Evolutionary conservation across 2,329 filamentous ascomycete genomes (phyloP), one percentile per base, ranked within the genome.

Genomic region (Helotiales sp.): DNA sequence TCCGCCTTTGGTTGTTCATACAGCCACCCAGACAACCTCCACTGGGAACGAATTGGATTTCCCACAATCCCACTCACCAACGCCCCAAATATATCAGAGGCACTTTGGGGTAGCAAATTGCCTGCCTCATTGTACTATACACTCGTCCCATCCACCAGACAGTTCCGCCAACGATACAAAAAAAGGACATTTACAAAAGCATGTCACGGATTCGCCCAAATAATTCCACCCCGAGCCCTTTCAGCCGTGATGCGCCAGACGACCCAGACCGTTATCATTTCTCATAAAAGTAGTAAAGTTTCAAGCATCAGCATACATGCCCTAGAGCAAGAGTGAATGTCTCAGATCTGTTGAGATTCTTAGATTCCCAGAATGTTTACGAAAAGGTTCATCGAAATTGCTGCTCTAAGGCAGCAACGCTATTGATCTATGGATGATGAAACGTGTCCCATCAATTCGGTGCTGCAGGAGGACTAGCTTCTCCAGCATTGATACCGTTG

Each of bases 401-500:
- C 24, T 44, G 22, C 4, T 25, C n/a, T 9, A 44, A 44, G 9
- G 22, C 10, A 44, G 19, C 19, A 15, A 24, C 24, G 27, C 22
- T 24, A 44, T 24, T 25, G 27, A 44, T 44, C 40, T 44, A 25
- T 27, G 10, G 9, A 10, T 25, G 22, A 44, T 25, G 27, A 44
- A 15, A 13, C 12, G 12, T 13, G 19, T 44, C 22, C 40, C 17
- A 8, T 7, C 24, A 5, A 27, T 24, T 44, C 6, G n/a, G 6
- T 6, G 40, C 27, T 4, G 22, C 22, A 25, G 40, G 6, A 44
- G 50, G 36, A 30, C 50, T 52, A 10, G 34, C 15, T 4, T 52
- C 50, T 30, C 24, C 30, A 7, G 15, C 22, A 19, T 13, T 48
- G 33, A 49, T 48, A 2, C 60, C 60, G 42, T 63, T 63, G 6